These are phyloP conservation scores for Metarhizium brunneum DNA, from an alignment of 2,329 filamentous ascomycete species.

Conservation along the genomic window DNA sequence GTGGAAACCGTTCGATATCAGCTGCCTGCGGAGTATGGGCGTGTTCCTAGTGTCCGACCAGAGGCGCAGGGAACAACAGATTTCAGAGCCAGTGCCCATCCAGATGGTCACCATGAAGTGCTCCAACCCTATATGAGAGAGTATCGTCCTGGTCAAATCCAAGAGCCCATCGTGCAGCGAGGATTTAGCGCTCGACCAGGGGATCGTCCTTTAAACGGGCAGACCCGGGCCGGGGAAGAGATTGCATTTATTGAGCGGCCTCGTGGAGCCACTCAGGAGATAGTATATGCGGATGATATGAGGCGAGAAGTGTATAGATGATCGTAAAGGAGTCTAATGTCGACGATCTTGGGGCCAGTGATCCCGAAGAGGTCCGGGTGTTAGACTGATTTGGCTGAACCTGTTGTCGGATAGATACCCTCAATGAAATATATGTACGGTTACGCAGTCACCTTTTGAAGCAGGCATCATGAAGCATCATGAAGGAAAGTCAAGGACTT, in stretches of 20 bases:
- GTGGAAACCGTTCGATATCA: constrained; percentile 34
- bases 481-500: too few species aligned
- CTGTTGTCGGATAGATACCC: too few species aligned
- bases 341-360: not conserved
- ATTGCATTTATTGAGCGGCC: constrained; percentile 36
- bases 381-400: too few species aligned
- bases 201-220: constrained; percentile 23
- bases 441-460: too few species aligned
- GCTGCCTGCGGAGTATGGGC: constrained; percentile 30
- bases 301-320: constrained; percentile 27
- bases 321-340: not conserved
- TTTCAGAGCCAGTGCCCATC: constrained; percentile 17
- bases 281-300: constrained; percentile 35
- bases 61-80: constrained; percentile 19
- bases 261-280: constrained; percentile 29
- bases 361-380: not conserved
- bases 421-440: too few species aligned
- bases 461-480: too few species aligned
- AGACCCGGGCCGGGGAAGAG: constrained; percentile 23
- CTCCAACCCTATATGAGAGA: constrained; percentile 24
- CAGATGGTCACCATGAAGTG: constrained; percentile 19
- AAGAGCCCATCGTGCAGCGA: constrained; percentile 12
- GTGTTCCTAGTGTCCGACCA: constrained; percentile 34
- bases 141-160: constrained; percentile 17
- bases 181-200: constrained; percentile 32